Conservation (phyloP, 2,329 filamentous ascomycete genomes). For the Amylocarpus encephaloides region DNA sequence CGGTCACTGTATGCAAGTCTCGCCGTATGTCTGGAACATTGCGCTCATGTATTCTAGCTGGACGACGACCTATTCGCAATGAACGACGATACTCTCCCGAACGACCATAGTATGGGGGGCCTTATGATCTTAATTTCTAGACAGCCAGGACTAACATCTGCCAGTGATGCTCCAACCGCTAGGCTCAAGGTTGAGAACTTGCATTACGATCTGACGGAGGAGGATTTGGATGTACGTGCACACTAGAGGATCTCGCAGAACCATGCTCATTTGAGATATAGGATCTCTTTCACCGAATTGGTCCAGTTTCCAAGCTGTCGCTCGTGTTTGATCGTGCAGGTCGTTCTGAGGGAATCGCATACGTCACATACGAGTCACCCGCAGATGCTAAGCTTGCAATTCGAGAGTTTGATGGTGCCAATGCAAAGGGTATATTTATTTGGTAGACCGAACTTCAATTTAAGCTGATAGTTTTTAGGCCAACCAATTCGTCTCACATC, state of each 20-base stretch:
- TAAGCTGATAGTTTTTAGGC: conserved; percentile 39
- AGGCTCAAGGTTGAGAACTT: conserved; percentile 84
- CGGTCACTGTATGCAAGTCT: conserved; percentile 49
- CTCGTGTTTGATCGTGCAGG: conserved; percentile 83
- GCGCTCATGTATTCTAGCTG: conserved; percentile 25
- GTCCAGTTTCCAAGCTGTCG: conserved; percentile 60
- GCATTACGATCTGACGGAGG: conserved; percentile 84
- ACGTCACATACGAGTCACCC: conserved; percentile 67
- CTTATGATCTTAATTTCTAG: background rate
- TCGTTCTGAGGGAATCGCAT: conserved; percentile 78
- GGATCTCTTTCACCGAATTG: conserved; percentile 77
- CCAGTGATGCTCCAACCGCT: conserved; percentile 47
- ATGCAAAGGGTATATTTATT: conserved; percentile 62
- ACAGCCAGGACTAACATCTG: conserved; percentile 10
- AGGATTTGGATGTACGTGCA: conserved; percentile 65
- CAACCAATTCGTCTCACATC: conserved; percentile 74
- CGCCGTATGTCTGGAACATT: conserved; percentile 2
- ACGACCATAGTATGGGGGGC: conserved; percentile 23
- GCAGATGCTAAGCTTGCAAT: conserved; percentile 71
- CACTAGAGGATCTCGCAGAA: background rate
- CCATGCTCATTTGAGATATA: conserved; percentile 34
- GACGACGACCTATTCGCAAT: conserved; percentile 21
- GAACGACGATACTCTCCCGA: conserved; percentile 29
- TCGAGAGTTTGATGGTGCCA: conserved; percentile 78
- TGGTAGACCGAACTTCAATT: background rate